Base-by-base conservation (phyloP, 2,329 filamentous ascomycete species). In the Fusarium goolgardi region DNA sequence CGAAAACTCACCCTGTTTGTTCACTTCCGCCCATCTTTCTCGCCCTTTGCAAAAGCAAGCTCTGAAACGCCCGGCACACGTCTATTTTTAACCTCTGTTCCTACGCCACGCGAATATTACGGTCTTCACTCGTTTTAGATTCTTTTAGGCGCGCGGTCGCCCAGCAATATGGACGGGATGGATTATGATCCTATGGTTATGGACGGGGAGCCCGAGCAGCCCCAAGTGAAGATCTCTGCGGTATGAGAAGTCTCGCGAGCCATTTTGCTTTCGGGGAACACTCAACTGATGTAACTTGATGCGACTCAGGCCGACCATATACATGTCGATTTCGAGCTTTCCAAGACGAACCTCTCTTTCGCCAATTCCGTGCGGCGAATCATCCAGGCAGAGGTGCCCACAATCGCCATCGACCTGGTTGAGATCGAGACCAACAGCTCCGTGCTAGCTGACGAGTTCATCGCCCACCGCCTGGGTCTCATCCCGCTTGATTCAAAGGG, bases 371-470 rank as follows among this genome's bases (percentile, higher is more conserved):
- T 98, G 65, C 94, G 95, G 66, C 92, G 95, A 76, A 86, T 93
- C 61, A 95, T 98, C 82, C 90, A 97, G 70, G 92, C 93, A 74
- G 95, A 99, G 81, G 92, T 99, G 62, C 94, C 95, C 13, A 97
- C 93, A 25, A 90, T 98, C 73, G 94, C 96, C 67, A 94, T 98
- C 78, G 95, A 99, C 76, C 87, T 97, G 16, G 94, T 98, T 67
- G 93, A 98, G 79, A 90, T 99, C 70, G 90, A 96, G 76, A 87
- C 86, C 75, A 99, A 99, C 84, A 97, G 91, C 59, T 96, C 94
- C n/a, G 94, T 97, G 6, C 88, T 98, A 16, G 92, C 95, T 64
- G 95, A 99, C 80, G 95, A 99, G 80, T 97, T 98, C 80, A 90
- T 99, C 71, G 91, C 93, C 49, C 95, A 98, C 80, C 91, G 95